These are phyloP conservation scores for Pistacia vera DNA, from an alignment of 345 rosid genomes.

Conservation along the genomic window DNA sequence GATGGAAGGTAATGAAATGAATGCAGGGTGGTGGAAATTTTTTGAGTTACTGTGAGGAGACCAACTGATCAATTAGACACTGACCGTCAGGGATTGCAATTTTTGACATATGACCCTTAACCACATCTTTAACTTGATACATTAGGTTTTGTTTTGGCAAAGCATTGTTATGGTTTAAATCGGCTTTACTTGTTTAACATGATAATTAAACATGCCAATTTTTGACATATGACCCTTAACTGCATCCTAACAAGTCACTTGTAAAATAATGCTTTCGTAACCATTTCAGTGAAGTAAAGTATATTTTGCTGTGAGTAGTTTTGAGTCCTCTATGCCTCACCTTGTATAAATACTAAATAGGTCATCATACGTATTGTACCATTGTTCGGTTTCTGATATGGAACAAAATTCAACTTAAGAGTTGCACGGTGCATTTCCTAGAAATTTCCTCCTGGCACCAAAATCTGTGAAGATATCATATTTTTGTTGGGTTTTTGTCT, in stretches of 20 bases:
- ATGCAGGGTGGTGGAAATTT: background rate
- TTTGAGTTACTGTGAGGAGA: too few relatives aligned
- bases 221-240: too few relatives aligned
- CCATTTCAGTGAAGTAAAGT: background rate
- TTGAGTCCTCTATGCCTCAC: background rate
- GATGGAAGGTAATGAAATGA: constrained; percentile 77
- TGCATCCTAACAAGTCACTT: too few relatives aligned
- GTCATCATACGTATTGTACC: background rate
- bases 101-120: background rate
- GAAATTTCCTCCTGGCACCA: background rate
- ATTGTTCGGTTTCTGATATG: background rate
- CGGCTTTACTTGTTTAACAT: background rate
- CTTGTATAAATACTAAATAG: background rate
- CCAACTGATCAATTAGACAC: background rate
- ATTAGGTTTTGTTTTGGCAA: background rate
- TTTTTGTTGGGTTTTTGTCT: background rate
- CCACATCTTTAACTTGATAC: background rate
- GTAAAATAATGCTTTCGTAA: too few relatives aligned
- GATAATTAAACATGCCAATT: background rate
- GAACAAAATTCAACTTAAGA: background rate
- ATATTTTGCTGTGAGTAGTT: background rate
- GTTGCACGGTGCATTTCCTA: background rate
- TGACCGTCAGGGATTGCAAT: background rate
- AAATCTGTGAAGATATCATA: background rate
- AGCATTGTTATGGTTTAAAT: background rate